These are phyloP conservation scores for Thelonectria rubi DNA, from an alignment of 2,329 filamentous ascomycete species.

Conservation along the genomic window DNA sequence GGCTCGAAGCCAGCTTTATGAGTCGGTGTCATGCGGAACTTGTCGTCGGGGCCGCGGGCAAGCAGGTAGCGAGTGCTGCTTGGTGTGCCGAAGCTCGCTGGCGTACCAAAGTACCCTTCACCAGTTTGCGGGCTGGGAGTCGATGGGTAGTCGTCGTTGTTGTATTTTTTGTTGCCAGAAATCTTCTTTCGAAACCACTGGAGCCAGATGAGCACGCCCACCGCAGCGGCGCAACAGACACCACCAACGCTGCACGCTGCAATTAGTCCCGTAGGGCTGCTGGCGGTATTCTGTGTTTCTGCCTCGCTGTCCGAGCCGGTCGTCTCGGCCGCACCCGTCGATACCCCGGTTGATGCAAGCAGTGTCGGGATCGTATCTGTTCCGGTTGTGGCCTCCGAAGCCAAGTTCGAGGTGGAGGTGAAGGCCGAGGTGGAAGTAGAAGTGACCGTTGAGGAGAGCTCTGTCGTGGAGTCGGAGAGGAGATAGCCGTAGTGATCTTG, in stretches of 20 bases:
- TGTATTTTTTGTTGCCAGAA: slow-evolving; percentile 12
- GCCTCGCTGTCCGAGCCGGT: slow-evolving; percentile 18
- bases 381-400: slow-evolving; percentile 34
- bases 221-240: slow-evolving; percentile 34
- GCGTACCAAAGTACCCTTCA: slow-evolving; percentile 36
- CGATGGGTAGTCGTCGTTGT: not conserved
- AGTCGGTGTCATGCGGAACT: slow-evolving; percentile 39
- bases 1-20: slow-evolving; percentile 30
- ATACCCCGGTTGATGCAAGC: slow-evolving; percentile 21
- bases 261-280: slow-evolving; percentile 34
- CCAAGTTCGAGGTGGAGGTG: slow-evolving; percentile 15
- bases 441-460: slow-evolving; percentile 19
- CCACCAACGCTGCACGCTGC: slow-evolving; percentile 38
- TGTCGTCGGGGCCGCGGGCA: slow-evolving; percentile 38
- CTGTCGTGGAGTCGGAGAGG: slow-evolving; percentile 24
- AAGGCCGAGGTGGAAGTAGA: slow-evolving; percentile 2
- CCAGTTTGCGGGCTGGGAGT: slow-evolving; percentile 16
- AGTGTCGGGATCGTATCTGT: slow-evolving; percentile 15
- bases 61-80: slow-evolving; percentile 34
- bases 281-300: slow-evolving; percentile 16
- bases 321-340: slow-evolving; percentile 24
- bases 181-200: slow-evolving; percentile 38
- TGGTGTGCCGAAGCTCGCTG: slow-evolving; percentile 26
- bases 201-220: slow-evolving; percentile 41
- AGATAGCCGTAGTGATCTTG: slow-evolving; percentile 37